Percentiles rank a stretch among this genome's conserved stretches.
These are phyloP conservation scores for Azolla pinnata DNA, from an alignment of 75 land plant species.

Conservation along the genomic window DNA sequence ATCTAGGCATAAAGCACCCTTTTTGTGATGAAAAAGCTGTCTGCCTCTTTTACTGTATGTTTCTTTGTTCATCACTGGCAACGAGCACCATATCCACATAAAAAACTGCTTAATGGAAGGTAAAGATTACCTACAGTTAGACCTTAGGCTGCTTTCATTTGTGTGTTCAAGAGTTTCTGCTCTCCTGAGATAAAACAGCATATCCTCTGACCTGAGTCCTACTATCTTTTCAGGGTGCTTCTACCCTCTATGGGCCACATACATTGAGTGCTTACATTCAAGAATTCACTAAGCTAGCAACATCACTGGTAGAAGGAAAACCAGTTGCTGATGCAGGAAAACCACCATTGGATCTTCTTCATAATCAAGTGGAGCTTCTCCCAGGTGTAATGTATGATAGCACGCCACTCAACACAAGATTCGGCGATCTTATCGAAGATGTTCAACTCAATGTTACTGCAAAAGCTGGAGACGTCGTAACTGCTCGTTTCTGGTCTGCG, in stretches of 20 bases:
- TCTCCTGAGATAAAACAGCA: too few relatives aligned
- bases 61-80: too few relatives aligned
- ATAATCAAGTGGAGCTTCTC: constrained; percentile 51
- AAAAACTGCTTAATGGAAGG: not conserved
- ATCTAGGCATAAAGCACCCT: too few relatives aligned
- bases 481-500: constrained; percentile 57
- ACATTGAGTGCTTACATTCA: constrained; percentile 69
- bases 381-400: constrained; percentile 42
- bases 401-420: constrained; percentile 41
- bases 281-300: constrained; percentile 73
- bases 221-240: constrained; percentile 59
- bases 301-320: constrained; percentile 33
- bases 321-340: constrained; percentile 30
- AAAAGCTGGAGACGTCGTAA: constrained; percentile 41
- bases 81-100: not conserved
- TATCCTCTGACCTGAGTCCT: too few relatives aligned
- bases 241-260: constrained; percentile 72
- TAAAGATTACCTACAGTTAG: too few relatives aligned
- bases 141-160: too few relatives aligned
- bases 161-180: too few relatives aligned
- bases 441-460: constrained; percentile 22
- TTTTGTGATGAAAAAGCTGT: too few relatives aligned
- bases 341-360: constrained; percentile 59
- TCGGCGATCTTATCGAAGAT: constrained; percentile 55
- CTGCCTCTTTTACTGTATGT: too few relatives aligned